A percentile compares a stretch with the other conserved stretches of the same genome.
phyloP scores from a whole-genome alignment of 305 asterid species.

The Andrographis paniculata region DNA sequence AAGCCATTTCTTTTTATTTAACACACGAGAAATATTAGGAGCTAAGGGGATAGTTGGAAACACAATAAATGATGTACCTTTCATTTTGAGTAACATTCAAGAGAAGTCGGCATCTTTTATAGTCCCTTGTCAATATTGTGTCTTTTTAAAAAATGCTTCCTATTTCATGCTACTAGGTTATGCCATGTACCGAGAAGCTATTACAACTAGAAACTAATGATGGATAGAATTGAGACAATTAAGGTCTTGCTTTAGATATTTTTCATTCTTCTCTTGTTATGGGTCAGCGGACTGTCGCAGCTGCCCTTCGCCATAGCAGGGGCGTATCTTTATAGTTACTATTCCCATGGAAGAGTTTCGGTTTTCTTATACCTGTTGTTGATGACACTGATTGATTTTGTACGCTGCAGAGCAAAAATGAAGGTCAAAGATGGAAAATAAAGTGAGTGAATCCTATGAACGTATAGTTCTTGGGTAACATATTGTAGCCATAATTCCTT shows the following conservation, averaged over 20 bases:
- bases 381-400: slow-evolving; percentile 24
- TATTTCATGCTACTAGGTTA: too few species aligned
- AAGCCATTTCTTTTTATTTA: too few species aligned
- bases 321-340: neutral
- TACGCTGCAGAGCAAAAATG: slow-evolving; percentile 45
- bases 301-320: neutral
- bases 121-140: neutral
- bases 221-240: neutral
- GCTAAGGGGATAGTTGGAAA: neutral
- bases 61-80: neutral
- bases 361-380: slow-evolving; percentile 7
- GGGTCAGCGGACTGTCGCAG: neutral
- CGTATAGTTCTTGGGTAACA: slow-evolving; percentile 33
- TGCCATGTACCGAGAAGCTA: neutral
- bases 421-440: slow-evolving; percentile 45
- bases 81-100: neutral
- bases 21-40: neutral
- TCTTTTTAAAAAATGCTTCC: neutral
- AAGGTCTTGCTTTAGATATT: neutral
- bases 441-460: slow-evolving; percentile 62
- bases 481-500: slow-evolving; percentile 22
- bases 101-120: neutral
- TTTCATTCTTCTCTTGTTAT: neutral
- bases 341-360: slow-evolving; percentile 1
- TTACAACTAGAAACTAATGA: neutral